phyloP scores from a whole-genome alignment of 768 basidiomycete genomes.

The Termitomyces sp. region DNA sequence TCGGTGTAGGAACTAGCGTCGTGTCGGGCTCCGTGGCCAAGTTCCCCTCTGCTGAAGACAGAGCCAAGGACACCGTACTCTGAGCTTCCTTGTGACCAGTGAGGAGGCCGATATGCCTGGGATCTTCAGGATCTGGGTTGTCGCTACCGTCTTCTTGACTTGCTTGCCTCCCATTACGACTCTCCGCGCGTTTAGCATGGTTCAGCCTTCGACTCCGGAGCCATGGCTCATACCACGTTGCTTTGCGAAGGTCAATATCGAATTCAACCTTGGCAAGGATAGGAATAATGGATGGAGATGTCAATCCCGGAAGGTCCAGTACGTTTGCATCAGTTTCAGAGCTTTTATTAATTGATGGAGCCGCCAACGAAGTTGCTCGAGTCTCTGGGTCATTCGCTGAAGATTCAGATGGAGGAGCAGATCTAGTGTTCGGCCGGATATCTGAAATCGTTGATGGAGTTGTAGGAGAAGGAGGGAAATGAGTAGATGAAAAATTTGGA shows the following conservation, averaged over 20 bases:
- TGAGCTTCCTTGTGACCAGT: conserved; percentile 43
- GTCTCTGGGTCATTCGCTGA: conserved; percentile 44
- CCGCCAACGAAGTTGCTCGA: conserved; percentile 44
- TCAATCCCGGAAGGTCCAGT: conserved; percentile 62
- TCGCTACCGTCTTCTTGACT: conserved; percentile 14
- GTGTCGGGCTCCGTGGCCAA: neutral
- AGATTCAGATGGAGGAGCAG: conserved; percentile 41
- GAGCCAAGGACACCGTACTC: conserved; percentile 24
- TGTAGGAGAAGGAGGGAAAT: conserved; percentile 43
- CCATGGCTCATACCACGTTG: conserved; percentile 88
- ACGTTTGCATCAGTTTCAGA: conserved; percentile 36
- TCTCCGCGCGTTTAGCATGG: conserved; percentile 52
- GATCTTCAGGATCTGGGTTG: conserved; percentile 19
- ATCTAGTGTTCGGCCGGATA: conserved; percentile 40
- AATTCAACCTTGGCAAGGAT: conserved; percentile 95
- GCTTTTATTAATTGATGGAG: conserved; percentile 23
- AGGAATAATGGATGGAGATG: conserved; percentile 61
- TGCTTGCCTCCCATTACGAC: conserved; percentile 24
- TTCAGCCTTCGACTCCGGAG: conserved; percentile 56
- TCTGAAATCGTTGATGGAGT: conserved; percentile 53
- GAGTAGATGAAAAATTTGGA: conserved; percentile 28
- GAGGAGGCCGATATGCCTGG: conserved; percentile 44
- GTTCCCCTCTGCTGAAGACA: conserved; percentile 13
- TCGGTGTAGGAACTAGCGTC: neutral
- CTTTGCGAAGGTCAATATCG: conserved; percentile 78